These are phyloP conservation scores for Trichoderma atrobrunneum DNA, from an alignment of 2,329 filamentous ascomycete species.

Conservation along the genomic window DNA sequence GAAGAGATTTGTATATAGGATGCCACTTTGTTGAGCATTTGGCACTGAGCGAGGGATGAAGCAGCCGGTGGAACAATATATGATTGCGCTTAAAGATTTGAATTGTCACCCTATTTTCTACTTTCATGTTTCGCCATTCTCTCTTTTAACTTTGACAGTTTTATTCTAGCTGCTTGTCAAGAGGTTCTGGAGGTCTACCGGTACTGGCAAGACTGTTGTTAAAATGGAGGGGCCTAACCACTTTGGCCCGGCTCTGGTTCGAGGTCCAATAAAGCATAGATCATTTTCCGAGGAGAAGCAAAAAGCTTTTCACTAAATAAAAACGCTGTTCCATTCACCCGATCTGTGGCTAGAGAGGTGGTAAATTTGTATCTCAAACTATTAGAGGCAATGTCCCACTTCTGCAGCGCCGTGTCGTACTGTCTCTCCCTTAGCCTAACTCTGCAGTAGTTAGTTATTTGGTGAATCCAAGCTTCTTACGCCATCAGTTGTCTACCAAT, in stretches of 20 bases:
- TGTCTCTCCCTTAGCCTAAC: no score
- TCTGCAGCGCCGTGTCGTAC: no score
- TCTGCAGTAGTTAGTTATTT: no score
- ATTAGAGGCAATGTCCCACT: not conserved
- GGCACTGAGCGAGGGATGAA: not conserved
- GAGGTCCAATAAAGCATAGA: not conserved
- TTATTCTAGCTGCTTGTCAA: not conserved
- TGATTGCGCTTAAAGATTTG: not conserved
- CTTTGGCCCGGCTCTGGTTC: no score
- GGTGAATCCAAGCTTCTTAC: no score
- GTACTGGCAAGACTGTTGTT: not conserved
- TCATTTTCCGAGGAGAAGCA: not conserved
- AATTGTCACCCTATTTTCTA: no score
- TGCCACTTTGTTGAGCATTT: not conserved
- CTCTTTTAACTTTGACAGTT: not conserved
- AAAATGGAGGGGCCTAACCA: no score
- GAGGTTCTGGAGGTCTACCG: not conserved
- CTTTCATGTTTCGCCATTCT: not conserved
- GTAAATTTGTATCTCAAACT: not conserved
- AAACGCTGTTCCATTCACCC: not conserved
- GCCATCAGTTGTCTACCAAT: no score
- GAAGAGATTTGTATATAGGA: slow-evolving; percentile 2
- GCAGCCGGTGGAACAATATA: not conserved
- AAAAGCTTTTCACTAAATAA: not conserved
- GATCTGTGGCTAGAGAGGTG: not conserved